A percentile compares a stretch with the other conserved stretches of the same genome.
These are phyloP conservation scores for Panaeolus cyanescens DNA, from an alignment of 768 basidiomycete species.

Conservation along the genomic window DNA sequence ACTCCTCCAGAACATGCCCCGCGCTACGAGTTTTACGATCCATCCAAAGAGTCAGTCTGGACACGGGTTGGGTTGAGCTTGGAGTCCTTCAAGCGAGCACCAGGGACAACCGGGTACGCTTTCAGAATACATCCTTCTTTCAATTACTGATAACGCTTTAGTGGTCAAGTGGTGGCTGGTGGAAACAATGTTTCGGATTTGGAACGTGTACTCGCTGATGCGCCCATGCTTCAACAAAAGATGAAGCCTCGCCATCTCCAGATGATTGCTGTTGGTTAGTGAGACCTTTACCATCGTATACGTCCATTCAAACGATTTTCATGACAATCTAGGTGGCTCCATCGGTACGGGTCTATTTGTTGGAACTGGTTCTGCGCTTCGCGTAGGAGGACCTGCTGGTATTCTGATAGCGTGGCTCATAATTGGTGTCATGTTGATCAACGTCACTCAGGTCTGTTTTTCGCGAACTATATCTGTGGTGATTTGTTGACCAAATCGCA, in stretches of 20 bases:
- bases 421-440: constrained; percentile 50
- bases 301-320: neutral
- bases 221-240: constrained; percentile 48
- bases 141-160: constrained; percentile 9
- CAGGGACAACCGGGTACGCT: constrained; percentile 44
- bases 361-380: constrained; percentile 42
- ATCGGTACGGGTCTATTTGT: constrained; percentile 53
- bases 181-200: constrained; percentile 33
- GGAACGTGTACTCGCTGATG: constrained; percentile 37
- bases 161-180: constrained; percentile 41
- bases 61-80: constrained; percentile 43
- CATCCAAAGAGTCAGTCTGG: constrained; percentile 46
- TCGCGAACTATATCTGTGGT: neutral
- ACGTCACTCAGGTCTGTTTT: constrained; percentile 41
- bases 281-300: neutral
- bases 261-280: constrained; percentile 52
- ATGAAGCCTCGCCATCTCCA: constrained; percentile 48
- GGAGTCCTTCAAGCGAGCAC: constrained; percentile 50
- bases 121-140: neutral
- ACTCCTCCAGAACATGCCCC: constrained; percentile 22
- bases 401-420: constrained; percentile 46
- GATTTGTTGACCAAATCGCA: neutral
- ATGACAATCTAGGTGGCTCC: constrained; percentile 35
- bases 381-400: constrained; percentile 42
- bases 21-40: constrained; percentile 44